Base-by-base conservation (phyloP, 306 rosid genomes). In the Inga leiocalycina region DNA sequence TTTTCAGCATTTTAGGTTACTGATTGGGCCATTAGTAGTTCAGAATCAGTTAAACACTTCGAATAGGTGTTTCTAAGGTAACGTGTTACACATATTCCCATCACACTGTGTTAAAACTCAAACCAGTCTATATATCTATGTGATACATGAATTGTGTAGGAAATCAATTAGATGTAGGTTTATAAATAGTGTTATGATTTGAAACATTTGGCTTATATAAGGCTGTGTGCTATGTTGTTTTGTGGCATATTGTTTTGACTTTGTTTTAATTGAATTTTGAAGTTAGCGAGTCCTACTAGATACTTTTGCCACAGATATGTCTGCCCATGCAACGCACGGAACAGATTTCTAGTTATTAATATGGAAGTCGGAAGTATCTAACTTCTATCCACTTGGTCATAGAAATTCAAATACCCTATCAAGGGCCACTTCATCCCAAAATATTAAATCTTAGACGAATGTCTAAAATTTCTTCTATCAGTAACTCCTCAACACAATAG, bases 401-500 rank as follows among this genome's bases (percentile, higher is more conserved):
- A 14, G 57, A 45, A 49, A 6, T 48, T n/a, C 54, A 12, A 71
- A 43, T n/a, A 20, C 30, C 32, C 41, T 35, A 37, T 68, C 73
- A 68, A 68, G n/a, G 45, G 10, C 44, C 44, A 69, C 13, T 67
- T 69, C 74, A 69, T 41, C 51, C 51, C 74, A 69, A 69, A 69
- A 41, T 19, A 39, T 19, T 41, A 69, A 19, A 19, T 10, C 10
- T 68, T 37, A 8, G 73, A 2, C 10, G 51, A 69, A 19, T 43
- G 51, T 32, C 74, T 12, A 19, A 69, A 6, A 69, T 69, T 39
- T 41, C 15, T 39, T 41, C 10, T 41, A 37, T 69, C 20, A 69
- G n/a, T 3, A 69, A 41, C 51, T 69, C 74, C 10, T 69, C 16
- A 41, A 41, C 51, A 35, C 43, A 34, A 34, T 16, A 34, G 24